Base-by-base conservation (phyloP, 495 filamentous ascomycete genomes). In the Trichoderma asperelloides region DNA sequence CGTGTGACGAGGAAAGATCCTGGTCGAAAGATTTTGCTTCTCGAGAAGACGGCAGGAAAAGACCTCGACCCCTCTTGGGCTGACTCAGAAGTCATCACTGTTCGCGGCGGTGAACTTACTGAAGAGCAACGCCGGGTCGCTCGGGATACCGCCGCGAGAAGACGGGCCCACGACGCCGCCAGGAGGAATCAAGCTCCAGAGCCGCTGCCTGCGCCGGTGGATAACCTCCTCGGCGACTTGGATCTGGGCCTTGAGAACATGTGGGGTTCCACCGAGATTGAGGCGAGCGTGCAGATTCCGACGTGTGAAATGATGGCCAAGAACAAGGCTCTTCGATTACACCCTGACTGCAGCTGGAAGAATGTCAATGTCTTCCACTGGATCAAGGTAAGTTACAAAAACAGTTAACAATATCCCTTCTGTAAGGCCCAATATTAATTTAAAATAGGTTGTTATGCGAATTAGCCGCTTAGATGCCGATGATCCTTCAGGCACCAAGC, bases 331-430 rank as follows among this genome's bases (percentile, higher is more conserved):
- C 81, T 91, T 47, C 85, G 87, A 66, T 77, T 98, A 63, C 91
- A 96, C 75, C 96, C 95, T 68, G 93, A 98, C 71, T 97, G 93
- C 63, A 97, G 95, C 18, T 98, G 93, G 82, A 89, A 91, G 76
- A 95, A 96, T 67, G 96, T 96, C 51, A 92, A 96, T 72, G 93
- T 98, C 62, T 92, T 93, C 71, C 95, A 98, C 74, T 98, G 96
- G 95, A 97, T 98, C 73, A 98, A 98, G 87, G 95, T 96, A 85
- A 63, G 82, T 70, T 43, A 63, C 16, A 8, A n/a, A 37, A 37
- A 4, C n/a, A n/a, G 0, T 37, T 7, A 7, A 33, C 6, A 37
- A 37, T 7, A 8, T 7, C 33, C 33, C 5, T 37, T 4, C 33
- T 37, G 33, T 37, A 37, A 8, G 9, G 9, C 33, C 5, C 9